Percentiles rank a stretch among this genome's conserved stretches.
These are phyloP conservation scores for Brassica juncea DNA, from an alignment of 345 rosid species.

Conservation along the genomic window DNA sequence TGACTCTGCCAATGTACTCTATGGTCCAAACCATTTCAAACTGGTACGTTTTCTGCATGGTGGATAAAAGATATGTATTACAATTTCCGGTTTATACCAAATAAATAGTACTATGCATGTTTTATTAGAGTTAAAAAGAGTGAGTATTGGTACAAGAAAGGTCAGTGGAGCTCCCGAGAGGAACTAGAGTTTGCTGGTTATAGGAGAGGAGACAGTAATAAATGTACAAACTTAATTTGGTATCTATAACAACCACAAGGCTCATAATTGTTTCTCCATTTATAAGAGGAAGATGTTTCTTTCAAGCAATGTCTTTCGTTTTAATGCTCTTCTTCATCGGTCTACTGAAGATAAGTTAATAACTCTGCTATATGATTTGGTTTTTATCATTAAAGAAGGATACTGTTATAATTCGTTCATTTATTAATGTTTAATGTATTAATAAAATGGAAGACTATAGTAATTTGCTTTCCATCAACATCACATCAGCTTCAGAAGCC, in stretches of 20 bases:
- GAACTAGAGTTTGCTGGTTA: constrained; percentile 34
- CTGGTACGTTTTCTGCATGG: constrained; percentile 20
- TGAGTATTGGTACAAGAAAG: constrained; percentile 15
- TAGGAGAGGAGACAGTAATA: constrained; percentile 38
- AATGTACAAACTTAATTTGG: constrained; percentile 26
- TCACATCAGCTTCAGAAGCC: constrained; percentile 50
- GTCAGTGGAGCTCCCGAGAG: constrained; percentile 29
- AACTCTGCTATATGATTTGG: not conserved
- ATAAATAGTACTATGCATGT: constrained; percentile 1
- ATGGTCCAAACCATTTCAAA: constrained; percentile 35
- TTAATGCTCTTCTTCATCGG: constrained; percentile 38
- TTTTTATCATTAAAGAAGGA: constrained; percentile 21
- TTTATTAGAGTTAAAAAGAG: not conserved
- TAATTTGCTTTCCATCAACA: constrained; percentile 46
- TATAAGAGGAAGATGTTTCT: constrained; percentile 47
- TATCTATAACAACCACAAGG: not conserved
- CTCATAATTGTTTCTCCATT: constrained; percentile 27
- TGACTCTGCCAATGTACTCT: constrained; percentile 39
- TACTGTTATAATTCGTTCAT: constrained; percentile 18
- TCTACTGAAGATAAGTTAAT: constrained; percentile 25
- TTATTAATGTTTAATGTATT: constrained; percentile 2
- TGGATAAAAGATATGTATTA: constrained; percentile 26
- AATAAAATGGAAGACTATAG: not conserved
- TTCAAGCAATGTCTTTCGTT: constrained; percentile 54
- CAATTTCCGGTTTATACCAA: constrained; percentile 16